These are phyloP conservation scores for Fusarium sarcochroum DNA, from an alignment of 2,329 filamentous ascomycete genomes.

Conservation along the genomic window DNA sequence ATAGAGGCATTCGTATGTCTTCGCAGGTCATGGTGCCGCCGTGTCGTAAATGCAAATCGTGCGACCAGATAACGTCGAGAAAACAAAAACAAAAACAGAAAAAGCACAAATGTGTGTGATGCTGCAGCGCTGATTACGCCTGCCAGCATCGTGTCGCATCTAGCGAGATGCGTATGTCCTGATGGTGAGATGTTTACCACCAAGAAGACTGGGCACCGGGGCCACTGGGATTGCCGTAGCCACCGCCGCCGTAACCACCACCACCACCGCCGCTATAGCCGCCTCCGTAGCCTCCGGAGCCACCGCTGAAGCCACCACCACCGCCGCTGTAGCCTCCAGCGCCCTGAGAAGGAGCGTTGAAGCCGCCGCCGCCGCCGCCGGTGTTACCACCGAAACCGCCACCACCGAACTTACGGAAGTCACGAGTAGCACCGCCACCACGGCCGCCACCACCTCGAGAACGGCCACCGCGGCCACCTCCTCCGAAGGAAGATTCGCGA, in stretches of 20 bases:
- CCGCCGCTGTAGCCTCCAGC: slow-evolving; percentile 60
- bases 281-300: slow-evolving; percentile 77
- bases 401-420: slow-evolving; percentile 86
- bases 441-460: slow-evolving; percentile 68
- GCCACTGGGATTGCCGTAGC: slow-evolving; percentile 78
- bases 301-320: slow-evolving; percentile 59
- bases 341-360: slow-evolving; percentile 52
- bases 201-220: slow-evolving; percentile 76
- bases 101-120: slow-evolving; percentile 44
- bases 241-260: slow-evolving; percentile 60
- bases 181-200: slow-evolving; percentile 66
- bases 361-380: slow-evolving; percentile 57
- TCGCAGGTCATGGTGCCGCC: slow-evolving; percentile 60
- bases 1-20: slow-evolving; percentile 53
- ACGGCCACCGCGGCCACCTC: slow-evolving; percentile 75
- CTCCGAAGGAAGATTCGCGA: slow-evolving; percentile 89
- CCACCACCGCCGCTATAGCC: slow-evolving; percentile 59
- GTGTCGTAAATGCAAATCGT: slow-evolving; percentile 55
- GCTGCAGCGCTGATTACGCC: slow-evolving; percentile 28
- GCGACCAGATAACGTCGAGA: slow-evolving; percentile 49
- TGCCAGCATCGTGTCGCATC: slow-evolving; percentile 43
- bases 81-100: slow-evolving; percentile 44
- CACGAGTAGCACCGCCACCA: slow-evolving; percentile 82
- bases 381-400: slow-evolving; percentile 61
- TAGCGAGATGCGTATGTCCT: slow-evolving; percentile 15